Percentiles rank a stretch among this genome's conserved stretches.
phyloP scores from a whole-genome alignment of 805 yeast genomes.

The Sungouiella thailandica region DNA sequence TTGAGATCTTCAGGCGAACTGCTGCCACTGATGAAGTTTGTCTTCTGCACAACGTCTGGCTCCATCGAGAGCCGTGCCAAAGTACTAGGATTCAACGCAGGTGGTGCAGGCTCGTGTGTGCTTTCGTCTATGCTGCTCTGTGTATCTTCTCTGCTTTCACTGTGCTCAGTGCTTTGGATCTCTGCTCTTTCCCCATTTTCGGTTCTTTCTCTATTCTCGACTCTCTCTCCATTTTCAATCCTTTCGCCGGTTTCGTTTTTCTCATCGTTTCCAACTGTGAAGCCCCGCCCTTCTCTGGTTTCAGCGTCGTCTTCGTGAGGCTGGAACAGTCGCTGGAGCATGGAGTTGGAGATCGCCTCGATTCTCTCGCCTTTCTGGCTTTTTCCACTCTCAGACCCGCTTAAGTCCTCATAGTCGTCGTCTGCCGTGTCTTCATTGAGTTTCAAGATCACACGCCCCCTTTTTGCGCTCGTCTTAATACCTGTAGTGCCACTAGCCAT shows the following conservation, averaged over 20 bases:
- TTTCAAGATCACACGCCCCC: slow-evolving; percentile 35
- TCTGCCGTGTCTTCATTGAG: slow-evolving; percentile 34
- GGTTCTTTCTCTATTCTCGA: neutral
- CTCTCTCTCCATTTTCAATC: too few relatives aligned
- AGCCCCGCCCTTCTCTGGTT: neutral
- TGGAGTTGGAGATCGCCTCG: neutral
- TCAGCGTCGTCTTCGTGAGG: neutral
- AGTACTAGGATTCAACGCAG: neutral
- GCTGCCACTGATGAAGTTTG: slow-evolving; percentile 7
- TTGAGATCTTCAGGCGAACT: slow-evolving; percentile 26
- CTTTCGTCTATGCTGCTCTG: neutral
- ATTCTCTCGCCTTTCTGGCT: neutral
- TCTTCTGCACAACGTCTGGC: slow-evolving; percentile 1
- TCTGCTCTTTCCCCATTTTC: too few relatives aligned
- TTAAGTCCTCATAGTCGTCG: slow-evolving; percentile 34
- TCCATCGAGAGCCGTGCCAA: too few relatives aligned
- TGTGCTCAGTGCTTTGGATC: too few relatives aligned
- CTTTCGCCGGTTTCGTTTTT: neutral
- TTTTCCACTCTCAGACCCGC: slow-evolving; percentile 15
- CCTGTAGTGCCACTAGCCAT: slow-evolving; percentile 16
- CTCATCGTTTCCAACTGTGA: too few relatives aligned
- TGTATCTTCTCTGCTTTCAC: neutral
- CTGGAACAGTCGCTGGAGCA: neutral
- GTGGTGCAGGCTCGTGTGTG: too few relatives aligned
- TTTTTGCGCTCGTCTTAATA: slow-evolving; percentile 31